Evolutionary conservation across 148 eudicot genomes (phyloP), one percentile per base, ranked within the genome.

Genomic region (Rhododendron henanense): DNA sequence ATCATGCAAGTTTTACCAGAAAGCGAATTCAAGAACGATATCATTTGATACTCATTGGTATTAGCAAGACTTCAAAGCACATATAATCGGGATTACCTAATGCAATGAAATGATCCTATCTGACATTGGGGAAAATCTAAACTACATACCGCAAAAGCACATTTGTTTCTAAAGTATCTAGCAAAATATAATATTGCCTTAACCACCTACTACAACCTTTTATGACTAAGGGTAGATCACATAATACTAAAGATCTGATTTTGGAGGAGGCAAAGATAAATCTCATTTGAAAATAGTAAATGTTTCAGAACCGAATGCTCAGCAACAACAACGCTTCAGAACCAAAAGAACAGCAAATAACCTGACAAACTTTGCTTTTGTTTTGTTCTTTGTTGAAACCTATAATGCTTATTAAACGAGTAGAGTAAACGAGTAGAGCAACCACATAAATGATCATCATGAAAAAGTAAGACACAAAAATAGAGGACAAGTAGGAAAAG

Each of bases 291-390:
- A 65, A 31, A 71, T 14, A 31, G 39, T 4, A 71, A 69, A 71
- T 71, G 76, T 71, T 15, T 71, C 37, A 31, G 39, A 71, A 31
- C 33, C 33, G 21, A 71, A 71, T 71, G 39, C 76, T 31, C 10
- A 71, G 76, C 39, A 71, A 31, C 37, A 28, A 25, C 35, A 69
- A 13, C 31, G 39, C 41, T 71, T 31, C 76, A 71, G 76, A 31
- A 31, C 9, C 41, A 37, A 37, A 61, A 37, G 21, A 87, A 59
- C 81, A 88, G 61, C 78, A 53, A 69, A 83, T 47, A 31, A 9
- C 59, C 11, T 21, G 5, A 31, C 5, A 14, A 6, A 51, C 63
- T 80, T 13, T 28, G 2, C 0, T 80, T 50, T 28, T 1, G 1
- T 81, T 57, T 35, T 18, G 39, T 55, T 35, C 59, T 10, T 55